phyloP scores from a whole-genome alignment of 768 basidiomycete genomes.

The Tricholoma saponaceum region DNA sequence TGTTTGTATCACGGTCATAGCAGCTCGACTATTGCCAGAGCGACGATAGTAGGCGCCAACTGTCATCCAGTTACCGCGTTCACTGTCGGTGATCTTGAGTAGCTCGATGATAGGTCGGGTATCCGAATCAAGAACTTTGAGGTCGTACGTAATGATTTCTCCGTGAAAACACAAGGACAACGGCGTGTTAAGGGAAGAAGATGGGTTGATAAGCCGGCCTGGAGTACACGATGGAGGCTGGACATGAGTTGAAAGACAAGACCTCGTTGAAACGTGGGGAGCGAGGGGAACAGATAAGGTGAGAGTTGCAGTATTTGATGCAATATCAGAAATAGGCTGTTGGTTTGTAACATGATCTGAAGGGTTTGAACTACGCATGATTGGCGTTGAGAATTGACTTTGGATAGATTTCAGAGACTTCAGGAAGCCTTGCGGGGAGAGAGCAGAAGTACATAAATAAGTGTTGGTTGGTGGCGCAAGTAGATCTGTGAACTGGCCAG shows the following conservation, averaged over 20 bases:
- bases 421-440: neutral
- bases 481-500: neutral
- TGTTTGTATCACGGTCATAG: slow-evolving; percentile 36
- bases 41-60: slow-evolving; percentile 52
- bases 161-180: slow-evolving; percentile 35
- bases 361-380: neutral
- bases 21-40: slow-evolving; percentile 39
- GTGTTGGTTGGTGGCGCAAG: neutral
- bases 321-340: neutral
- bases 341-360: neutral
- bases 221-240: neutral
- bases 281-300: neutral
- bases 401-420: neutral
- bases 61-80: slow-evolving; percentile 53
- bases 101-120: slow-evolving; percentile 41
- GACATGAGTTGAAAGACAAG: neutral
- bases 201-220: neutral
- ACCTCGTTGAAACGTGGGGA: neutral
- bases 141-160: slow-evolving; percentile 38
- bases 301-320: neutral
- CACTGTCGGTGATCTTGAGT: slow-evolving; percentile 39
- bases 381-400: neutral
- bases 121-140: slow-evolving; percentile 39
- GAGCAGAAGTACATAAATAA: neutral
- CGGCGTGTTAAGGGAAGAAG: neutral